Evolutionary conservation across 2,329 filamentous ascomycete genomes (phyloP).

Genomic region (Pseudovirgaria hyperparasitica): DNA sequence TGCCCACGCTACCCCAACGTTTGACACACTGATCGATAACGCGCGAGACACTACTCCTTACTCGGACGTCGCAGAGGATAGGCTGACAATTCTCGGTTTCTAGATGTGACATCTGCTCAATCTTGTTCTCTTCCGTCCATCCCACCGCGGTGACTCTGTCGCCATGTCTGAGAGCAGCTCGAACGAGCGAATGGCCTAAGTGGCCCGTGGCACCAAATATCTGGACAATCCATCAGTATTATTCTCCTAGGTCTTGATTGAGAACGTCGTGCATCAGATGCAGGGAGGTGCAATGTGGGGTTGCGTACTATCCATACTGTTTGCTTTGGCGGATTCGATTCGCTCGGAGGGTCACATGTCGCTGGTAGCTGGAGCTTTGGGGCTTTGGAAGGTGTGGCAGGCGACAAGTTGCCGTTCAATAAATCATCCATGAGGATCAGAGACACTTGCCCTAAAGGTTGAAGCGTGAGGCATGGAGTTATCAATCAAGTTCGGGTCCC

Average conservation of each 20-base stretch:
- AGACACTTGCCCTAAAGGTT: too few species aligned
- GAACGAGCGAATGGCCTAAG: slow-evolving; percentile 83
- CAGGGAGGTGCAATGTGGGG: slow-evolving; percentile 1
- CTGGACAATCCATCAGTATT: slow-evolving; percentile 28
- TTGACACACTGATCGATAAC: slow-evolving; percentile 59
- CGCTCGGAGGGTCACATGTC: slow-evolving; percentile 74
- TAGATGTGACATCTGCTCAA: slow-evolving; percentile 58
- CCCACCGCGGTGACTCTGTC: slow-evolving; percentile 83
- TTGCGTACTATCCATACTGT: slow-evolving; percentile 75
- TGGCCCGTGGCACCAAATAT: slow-evolving; percentile 96
- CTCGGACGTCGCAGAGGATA: slow-evolving; percentile 80
- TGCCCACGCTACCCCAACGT: slow-evolving; percentile 70
- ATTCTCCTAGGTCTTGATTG: slow-evolving; percentile 1
- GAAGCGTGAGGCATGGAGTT: too few species aligned
- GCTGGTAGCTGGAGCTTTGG: slow-evolving; percentile 53
- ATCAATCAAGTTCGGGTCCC: too few species aligned
- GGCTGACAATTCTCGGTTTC: slow-evolving; percentile 58
- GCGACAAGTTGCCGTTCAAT: slow-evolving; percentile 25
- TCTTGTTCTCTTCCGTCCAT: slow-evolving; percentile 62
- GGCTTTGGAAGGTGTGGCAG: slow-evolving; percentile 18
- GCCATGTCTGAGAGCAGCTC: slow-evolving; percentile 63
- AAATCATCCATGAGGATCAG: too few species aligned
- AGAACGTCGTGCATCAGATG: neutral
- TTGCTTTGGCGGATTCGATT: slow-evolving; percentile 55
- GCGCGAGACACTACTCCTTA: slow-evolving; percentile 60